Evolutionary conservation across 1,284 basidiomycete genomes (phyloP), one percentile per base, ranked within the genome.

Genomic region (Omphalotus olearius): DNA sequence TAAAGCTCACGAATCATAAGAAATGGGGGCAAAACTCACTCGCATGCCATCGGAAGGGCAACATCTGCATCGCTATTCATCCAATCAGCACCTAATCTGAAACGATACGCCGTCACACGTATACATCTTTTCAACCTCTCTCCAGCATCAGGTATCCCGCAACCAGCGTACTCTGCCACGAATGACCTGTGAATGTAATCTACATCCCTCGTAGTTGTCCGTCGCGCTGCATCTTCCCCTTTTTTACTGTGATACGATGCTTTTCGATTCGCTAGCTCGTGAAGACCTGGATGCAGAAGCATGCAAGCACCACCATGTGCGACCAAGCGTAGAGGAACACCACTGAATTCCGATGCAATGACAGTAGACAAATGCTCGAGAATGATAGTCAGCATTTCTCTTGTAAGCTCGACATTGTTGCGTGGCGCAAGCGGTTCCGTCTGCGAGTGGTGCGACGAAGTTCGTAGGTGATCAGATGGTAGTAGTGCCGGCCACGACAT

Each of bases 31-130:
- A 23, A 18, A 25, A 76, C 83, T 66, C 61, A 85, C 83, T 82
- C 77, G 55, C 63, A 64, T 13, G 78, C 74, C 73, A 80, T 75
- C 11, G 84, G 84, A 41, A 86, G 69, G 1, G 82, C 80, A 9
- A 82, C 72, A 59, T 87, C 84, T 0, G 84, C 79, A 58, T 83
- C 79, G 2, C 78, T 74, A 53, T 86, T 86, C 83, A 86, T 84
- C 84, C 84, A 87, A 62, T 86, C 84, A 35, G 70, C 68, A 0
- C 84, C 83, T 5, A 86, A 62, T 1, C 64, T 64, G 57, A 78
- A 83, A 5, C 62, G 61, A 6, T 58, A 58, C 0, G 84, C 83
- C 2, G 82, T 85, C 26, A 67, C 68, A 16, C 66, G 59, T 50
- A 85, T 82, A 61, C 83, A 85, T n/a, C 62, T 63, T 57, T 73